Percentiles rank a stretch among this genome's conserved stretches.
Evolutionary conservation across 2,329 filamentous ascomycete genomes (phyloP).

Genomic region (Aspergillus neoniger): DNA sequence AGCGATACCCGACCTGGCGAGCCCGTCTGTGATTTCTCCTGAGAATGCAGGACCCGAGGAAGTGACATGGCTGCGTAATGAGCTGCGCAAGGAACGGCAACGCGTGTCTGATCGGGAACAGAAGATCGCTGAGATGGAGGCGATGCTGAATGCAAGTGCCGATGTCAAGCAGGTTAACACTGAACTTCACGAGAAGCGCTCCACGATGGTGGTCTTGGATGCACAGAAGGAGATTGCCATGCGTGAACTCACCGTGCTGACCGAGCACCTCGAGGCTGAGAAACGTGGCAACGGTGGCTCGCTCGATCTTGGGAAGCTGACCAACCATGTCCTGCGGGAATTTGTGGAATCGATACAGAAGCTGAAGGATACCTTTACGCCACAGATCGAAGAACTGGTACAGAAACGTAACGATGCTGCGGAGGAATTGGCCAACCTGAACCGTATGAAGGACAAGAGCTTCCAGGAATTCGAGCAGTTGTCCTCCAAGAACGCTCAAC

Average conservation of each 20-base stretch:
- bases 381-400: slow-evolving; percentile 82
- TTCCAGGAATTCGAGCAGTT: slow-evolving; percentile 95
- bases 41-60: slow-evolving; percentile 57
- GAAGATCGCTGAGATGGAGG: slow-evolving; percentile 75
- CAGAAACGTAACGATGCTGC: slow-evolving; percentile 80
- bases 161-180: slow-evolving; percentile 78
- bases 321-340: slow-evolving; percentile 62
- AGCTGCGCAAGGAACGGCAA: slow-evolving; percentile 80
- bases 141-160: slow-evolving; percentile 58
- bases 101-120: slow-evolving; percentile 84
- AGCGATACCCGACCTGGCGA: slow-evolving; percentile 65
- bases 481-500: slow-evolving; percentile 88
- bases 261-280: slow-evolving; percentile 81
- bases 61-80: slow-evolving; percentile 64
- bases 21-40: slow-evolving; percentile 66
- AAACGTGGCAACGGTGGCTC: slow-evolving; percentile 80
- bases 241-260: slow-evolving; percentile 83
- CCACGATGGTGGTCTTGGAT: slow-evolving; percentile 91
- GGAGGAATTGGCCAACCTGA: slow-evolving; percentile 80
- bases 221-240: slow-evolving; percentile 96
- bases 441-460: slow-evolving; percentile 85
- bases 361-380: slow-evolving; percentile 76
- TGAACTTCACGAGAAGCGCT: slow-evolving; percentile 87
- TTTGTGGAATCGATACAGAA: slow-evolving; percentile 63
- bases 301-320: slow-evolving; percentile 73